Conservation (phyloP, 2,329 filamentous ascomycete genomes). For the Falciphora oryzae region DNA sequence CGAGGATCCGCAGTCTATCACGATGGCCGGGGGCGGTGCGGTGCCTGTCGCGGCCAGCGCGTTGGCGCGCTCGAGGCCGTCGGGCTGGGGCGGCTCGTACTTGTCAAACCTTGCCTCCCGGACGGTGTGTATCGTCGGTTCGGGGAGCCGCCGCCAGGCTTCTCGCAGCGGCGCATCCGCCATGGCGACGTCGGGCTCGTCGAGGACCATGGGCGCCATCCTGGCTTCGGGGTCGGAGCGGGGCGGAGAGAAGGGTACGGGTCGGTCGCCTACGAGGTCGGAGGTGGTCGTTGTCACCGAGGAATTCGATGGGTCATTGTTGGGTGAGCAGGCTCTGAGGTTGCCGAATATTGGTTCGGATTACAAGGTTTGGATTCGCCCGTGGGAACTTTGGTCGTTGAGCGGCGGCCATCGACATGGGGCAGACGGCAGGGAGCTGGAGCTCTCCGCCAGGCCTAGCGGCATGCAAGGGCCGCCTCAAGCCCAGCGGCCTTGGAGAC, state of each 20-base stretch:
- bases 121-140: conserved; percentile 53
- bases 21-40: conserved; percentile 61
- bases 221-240: conserved; percentile 6
- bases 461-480: too few relatives aligned
- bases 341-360: conserved; percentile 2
- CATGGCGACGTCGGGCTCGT: conserved; percentile 26
- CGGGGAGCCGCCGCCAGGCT: conserved; percentile 40
- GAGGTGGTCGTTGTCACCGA: neutral
- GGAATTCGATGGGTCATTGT: neutral
- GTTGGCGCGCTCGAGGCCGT: conserved; percentile 67
- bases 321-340: neutral
- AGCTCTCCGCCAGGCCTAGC: neutral
- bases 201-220: conserved; percentile 51
- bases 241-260: neutral
- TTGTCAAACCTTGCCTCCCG: conserved; percentile 58
- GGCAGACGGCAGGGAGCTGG: neutral
- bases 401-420: neutral
- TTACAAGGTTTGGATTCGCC: neutral
- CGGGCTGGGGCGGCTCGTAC: conserved; percentile 46
- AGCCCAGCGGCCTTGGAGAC: neutral
- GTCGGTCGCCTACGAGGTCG: neutral
- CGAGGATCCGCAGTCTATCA: conserved; percentile 97
- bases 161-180: conserved; percentile 25
- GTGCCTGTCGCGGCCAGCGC: conserved; percentile 37
- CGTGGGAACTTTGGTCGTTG: neutral